Evolutionary conservation across 306 rosid genomes (phyloP), one percentile per base, ranked within the genome.

Genomic region (Cucurbita moschata): DNA sequence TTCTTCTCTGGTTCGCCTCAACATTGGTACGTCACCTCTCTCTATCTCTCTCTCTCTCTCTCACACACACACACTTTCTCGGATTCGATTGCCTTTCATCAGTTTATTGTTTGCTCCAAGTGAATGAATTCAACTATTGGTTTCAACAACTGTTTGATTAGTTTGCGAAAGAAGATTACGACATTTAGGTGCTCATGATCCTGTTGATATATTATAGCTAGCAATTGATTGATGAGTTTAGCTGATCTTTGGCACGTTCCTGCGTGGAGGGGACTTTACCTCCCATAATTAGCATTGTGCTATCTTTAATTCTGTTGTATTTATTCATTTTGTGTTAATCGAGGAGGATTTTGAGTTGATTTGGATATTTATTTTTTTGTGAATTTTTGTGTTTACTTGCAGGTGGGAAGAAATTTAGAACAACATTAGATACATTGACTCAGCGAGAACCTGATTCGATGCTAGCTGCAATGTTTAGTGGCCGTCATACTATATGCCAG

Each of bases 401-500:
- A 93, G 98, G 98, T 50, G 98, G 98, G 54, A 86, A 86, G 84
- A 93, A 90, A 76, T 90, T 87, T 73, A 86, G 86, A 58, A 93
- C 98, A 42, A 90, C 97, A 18, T 47, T 80, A 43, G 88, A 84
- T 75, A 93, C 98, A 18, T 76, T 93, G 79, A 90, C 96, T 44
- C 93, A 83, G 56, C 87, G 97, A 5, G 98, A 93, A 40, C 96
- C 98, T 16, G 87, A 88, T 83, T 93, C 97, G 6, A 87, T 93
- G 96, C 96, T 93, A 5, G 93, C 98, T 16, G 98, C 97, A 47
- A 88, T 93, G 97, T 93, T 90, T 80, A 88, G 97, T 50, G 98
- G 98, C 74, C 91, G 96, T 71, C 98, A 87, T 58, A 84, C 90
- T 19, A 77, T 93, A 8, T 87, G 73, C 76, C 88, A 58, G 75